These are phyloP conservation scores for Leishmania lainsoni DNA, from an alignment of 208 protist species.

Conservation along the genomic window DNA sequence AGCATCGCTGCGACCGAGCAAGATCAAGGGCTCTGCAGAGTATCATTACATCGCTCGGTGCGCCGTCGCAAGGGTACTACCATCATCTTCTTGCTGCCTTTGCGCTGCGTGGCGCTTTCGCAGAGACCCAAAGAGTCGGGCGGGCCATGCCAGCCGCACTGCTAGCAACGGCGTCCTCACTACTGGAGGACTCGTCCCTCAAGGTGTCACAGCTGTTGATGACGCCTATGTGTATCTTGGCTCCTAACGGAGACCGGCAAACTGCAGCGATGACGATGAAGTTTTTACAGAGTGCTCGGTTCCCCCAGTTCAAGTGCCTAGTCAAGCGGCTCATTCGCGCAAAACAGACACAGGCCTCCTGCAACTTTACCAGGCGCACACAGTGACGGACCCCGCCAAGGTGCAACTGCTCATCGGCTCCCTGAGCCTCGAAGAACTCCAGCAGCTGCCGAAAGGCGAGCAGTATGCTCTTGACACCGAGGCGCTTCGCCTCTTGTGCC, in stretches of 20 bases:
- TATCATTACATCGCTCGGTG: conserved; percentile 13
- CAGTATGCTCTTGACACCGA: conserved; percentile 4
- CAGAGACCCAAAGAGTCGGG: background rate
- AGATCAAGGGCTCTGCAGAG: background rate
- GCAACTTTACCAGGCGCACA: conserved; percentile 11
- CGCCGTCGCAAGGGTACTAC: conserved; percentile 16
- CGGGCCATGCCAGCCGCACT: background rate
- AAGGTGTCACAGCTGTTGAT: conserved; percentile 13
- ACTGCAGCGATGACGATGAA: background rate
- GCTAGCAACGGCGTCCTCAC: background rate
- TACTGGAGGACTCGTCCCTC: conserved; percentile 18
- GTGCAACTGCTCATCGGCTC: conserved; percentile 12
- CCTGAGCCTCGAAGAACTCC: conserved; percentile 4
- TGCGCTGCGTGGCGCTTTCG: conserved; percentile 23
- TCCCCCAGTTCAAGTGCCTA: conserved; percentile 20
- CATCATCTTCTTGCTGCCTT: conserved; percentile 29
- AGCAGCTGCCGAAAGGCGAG: conserved; percentile 13
- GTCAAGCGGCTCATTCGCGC: background rate
- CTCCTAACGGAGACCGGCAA: background rate
- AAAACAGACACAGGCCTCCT: background rate
- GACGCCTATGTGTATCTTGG: conserved; percentile 2
- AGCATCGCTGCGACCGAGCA: background rate
- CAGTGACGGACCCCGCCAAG: conserved; percentile 1
- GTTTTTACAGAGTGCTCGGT: background rate
- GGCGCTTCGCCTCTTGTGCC: conserved; percentile 11